These are phyloP conservation scores for Aspergillus sp. DNA, from an alignment of 2,329 filamentous ascomycete genomes.

Conservation along the genomic window DNA sequence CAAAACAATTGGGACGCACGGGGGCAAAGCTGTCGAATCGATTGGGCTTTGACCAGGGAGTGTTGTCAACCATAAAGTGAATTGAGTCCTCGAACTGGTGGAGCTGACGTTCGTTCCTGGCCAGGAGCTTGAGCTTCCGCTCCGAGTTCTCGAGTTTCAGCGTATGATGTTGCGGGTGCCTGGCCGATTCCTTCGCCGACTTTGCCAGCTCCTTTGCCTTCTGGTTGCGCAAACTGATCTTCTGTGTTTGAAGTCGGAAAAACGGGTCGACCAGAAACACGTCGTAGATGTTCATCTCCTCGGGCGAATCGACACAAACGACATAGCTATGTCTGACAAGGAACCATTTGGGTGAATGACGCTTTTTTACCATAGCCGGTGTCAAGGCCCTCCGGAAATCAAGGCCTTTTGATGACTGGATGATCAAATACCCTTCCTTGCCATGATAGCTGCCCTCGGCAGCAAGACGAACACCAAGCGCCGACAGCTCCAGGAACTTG, in stretches of 20 bases:
- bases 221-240: constrained; percentile 51
- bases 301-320: constrained; percentile 95
- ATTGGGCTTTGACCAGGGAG: constrained; percentile 78
- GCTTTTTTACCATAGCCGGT: constrained; percentile 72
- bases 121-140: constrained; percentile 85
- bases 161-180: constrained; percentile 72
- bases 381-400: constrained; percentile 81
- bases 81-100: constrained; percentile 94
- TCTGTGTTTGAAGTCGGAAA: constrained; percentile 77
- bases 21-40: constrained; percentile 93
- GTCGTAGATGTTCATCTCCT: constrained; percentile 98
- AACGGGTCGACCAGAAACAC: constrained; percentile 93
- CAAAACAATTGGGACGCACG: constrained; percentile 79
- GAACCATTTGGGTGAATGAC: constrained; percentile 95
- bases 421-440: constrained; percentile 91
- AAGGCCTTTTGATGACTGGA: constrained; percentile 85
- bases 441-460: constrained; percentile 97
- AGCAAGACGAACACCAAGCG: constrained; percentile 86
- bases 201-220: constrained; percentile 62
- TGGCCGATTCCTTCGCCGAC: constrained; percentile 62
- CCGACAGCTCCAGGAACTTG: constrained; percentile 92
- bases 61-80: constrained; percentile 76
- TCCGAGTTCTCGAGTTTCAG: constrained; percentile 89
- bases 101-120: constrained; percentile 84
- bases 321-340: constrained; percentile 96